These are phyloP conservation scores for Tilletia horrida DNA, from an alignment of 1,284 basidiomycete species.

Conservation along the genomic window DNA sequence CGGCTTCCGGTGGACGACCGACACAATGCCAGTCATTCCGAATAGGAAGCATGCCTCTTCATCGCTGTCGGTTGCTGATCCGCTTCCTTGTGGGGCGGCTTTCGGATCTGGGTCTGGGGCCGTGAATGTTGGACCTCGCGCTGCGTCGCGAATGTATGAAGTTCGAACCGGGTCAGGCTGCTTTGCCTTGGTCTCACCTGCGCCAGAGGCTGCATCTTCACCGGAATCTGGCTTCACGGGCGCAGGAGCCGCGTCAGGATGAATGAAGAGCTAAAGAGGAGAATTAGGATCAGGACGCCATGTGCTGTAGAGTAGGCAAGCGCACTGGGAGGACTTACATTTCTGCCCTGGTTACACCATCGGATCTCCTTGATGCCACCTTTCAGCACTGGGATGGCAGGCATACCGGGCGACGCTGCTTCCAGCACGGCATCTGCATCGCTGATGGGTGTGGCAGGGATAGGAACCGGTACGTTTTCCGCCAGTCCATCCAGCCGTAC, in stretches of 20 bases:
- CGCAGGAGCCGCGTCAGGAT: background rate
- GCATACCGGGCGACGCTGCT: background rate
- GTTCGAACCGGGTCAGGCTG: too few species aligned
- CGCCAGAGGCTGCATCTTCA: background rate
- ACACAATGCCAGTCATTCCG: background rate
- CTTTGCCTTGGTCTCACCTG: too few species aligned
- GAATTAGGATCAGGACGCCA: background rate
- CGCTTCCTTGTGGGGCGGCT: too few species aligned
- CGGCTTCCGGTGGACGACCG: background rate
- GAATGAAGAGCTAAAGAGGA: constrained; percentile 12
- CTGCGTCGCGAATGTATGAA: constrained; percentile 7
- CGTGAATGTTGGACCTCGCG: constrained; percentile 3
- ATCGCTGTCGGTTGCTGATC: too few species aligned
- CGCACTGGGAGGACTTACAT: background rate
- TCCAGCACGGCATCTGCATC: background rate
- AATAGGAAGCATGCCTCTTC: constrained; percentile 15
- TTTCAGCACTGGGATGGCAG: background rate
- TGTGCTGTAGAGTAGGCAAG: background rate
- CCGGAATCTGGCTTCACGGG: background rate
- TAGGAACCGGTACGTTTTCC: constrained; percentile 4
- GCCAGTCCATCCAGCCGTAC: background rate
- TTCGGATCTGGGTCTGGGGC: background rate
- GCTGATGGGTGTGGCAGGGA: constrained; percentile 1
- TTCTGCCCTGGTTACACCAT: constrained; percentile 9
- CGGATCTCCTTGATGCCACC: background rate